Base-by-base conservation (phyloP, 768 basidiomycete genomes). In the Suillus variegatus region DNA sequence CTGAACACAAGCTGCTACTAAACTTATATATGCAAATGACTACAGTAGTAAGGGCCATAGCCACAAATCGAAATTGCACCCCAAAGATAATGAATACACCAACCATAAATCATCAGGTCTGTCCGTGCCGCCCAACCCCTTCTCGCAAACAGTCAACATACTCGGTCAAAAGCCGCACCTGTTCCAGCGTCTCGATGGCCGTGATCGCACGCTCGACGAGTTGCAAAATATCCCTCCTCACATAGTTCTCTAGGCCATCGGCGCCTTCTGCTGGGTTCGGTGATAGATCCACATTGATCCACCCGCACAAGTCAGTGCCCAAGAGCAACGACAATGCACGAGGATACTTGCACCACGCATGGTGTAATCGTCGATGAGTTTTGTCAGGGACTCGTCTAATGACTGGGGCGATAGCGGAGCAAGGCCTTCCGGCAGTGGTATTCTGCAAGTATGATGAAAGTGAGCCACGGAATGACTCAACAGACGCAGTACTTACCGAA, bases 171-270 rank as follows among this genome's bases (percentile, higher is more conserved):
- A 95, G 95, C 68, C 82, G 79, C 18, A 97, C 97, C 76, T 99
- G 96, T 74, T 97, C 94, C 73, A 92, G 89, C 4, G 94, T 97
- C 75, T 99, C 97, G 47, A 99, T 86, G 2, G 95, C 95, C 75
- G 81, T 77, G 62, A 99, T 92, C 2, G 86, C 88, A 32, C 85
- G 83, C 72, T 92, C 88, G 10, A 94, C 88, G 54, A 93, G 82
- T 44, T 83, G 80, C 65, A 97, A 72, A 16, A 88, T 85, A 61
- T 85, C 84, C 52, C 74, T 72, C 12, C 79, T 74, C 47, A 81
- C 75, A 8, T 67, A 54, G 20, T 70, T 64, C 40, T 55, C 16
- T 0, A 55, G 7, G 10, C 7, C 52, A 3, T 67, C 62, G 0
- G 66, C 60, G 16, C 32, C 40, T 18, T 44, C 40, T 13, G 41